Evolutionary conservation across 306 rosid genomes (phyloP).

Genomic region (Corylus heterophylla): DNA sequence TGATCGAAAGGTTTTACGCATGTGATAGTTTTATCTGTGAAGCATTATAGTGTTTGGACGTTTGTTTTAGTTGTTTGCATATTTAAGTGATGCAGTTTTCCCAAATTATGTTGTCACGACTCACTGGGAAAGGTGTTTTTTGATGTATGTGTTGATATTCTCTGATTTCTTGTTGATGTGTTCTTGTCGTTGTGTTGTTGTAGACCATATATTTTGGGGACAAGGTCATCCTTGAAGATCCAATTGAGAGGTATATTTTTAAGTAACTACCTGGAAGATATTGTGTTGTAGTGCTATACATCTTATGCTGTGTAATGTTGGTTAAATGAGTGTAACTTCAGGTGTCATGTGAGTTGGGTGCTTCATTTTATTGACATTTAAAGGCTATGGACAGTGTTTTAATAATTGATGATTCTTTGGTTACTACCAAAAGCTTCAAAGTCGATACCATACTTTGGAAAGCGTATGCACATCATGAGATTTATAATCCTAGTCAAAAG

Average conservation of each 20-base stretch:
- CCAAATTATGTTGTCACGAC: background rate
- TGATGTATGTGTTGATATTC: background rate
- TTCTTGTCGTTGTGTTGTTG: constrained; percentile 27
- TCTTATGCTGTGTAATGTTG: background rate
- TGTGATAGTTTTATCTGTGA: background rate
- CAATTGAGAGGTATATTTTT: constrained; percentile 74
- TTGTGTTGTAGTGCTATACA: background rate
- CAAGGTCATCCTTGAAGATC: constrained; percentile 85
- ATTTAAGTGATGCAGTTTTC: background rate
- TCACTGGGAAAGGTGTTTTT: background rate
- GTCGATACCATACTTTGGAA: constrained; percentile 4
- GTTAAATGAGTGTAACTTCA: background rate
- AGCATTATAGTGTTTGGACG: background rate
- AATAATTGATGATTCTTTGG: constrained; percentile 11
- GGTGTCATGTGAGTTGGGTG: background rate
- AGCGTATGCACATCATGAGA: background rate
- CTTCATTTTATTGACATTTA: constrained; percentile 5
- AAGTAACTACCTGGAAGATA: constrained; percentile 10
- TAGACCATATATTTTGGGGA: constrained; percentile 84
- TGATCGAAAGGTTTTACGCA: background rate
- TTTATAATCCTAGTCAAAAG: background rate
- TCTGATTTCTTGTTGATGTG: constrained; percentile 16
- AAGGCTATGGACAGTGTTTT: background rate
- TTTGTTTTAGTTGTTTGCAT: background rate
- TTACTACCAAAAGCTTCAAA: constrained; percentile 7